Conservation (phyloP, 1,139 yeast species). For the Waltiozyma solani region DNA sequence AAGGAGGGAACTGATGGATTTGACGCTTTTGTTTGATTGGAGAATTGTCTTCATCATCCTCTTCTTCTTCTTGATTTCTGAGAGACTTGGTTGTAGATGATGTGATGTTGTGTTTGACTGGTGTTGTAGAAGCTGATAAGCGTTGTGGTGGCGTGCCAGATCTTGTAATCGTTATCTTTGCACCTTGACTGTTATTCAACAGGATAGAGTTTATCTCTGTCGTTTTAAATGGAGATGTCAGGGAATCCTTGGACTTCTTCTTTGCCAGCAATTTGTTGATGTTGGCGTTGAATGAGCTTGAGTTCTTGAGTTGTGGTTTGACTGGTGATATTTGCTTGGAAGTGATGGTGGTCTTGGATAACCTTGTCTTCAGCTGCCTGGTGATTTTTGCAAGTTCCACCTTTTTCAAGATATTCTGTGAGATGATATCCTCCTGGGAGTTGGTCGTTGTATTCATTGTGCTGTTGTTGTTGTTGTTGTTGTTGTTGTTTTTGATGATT, state of each 20-base stretch:
- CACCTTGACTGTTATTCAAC: background rate
- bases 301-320: constrained; percentile 2
- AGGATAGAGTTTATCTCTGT: background rate
- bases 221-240: background rate
- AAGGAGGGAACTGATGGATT: constrained; percentile 14
- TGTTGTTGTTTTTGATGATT: too few species aligned
- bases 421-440: constrained; percentile 25
- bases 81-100: constrained; percentile 2
- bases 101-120: background rate
- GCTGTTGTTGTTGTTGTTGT: too few species aligned
- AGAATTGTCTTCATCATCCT: constrained; percentile 6
- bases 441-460: background rate
- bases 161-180: background rate
- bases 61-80: constrained; percentile 7
- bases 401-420: constrained; percentile 29
- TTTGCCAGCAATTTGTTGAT: background rate
- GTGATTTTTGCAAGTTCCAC: constrained; percentile 33
- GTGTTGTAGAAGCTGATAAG: background rate
- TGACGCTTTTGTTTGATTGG: constrained; percentile 8
- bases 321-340: background rate
- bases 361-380: constrained; percentile 27
- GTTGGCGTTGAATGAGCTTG: background rate
- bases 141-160: background rate
- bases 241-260: background rate
- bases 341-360: constrained; percentile 15